Evolutionary conservation across 495 filamentous ascomycete genomes (phyloP), one percentile per base, ranked within the genome.

Genomic region (Aspergillus incahuasiensis): DNA sequence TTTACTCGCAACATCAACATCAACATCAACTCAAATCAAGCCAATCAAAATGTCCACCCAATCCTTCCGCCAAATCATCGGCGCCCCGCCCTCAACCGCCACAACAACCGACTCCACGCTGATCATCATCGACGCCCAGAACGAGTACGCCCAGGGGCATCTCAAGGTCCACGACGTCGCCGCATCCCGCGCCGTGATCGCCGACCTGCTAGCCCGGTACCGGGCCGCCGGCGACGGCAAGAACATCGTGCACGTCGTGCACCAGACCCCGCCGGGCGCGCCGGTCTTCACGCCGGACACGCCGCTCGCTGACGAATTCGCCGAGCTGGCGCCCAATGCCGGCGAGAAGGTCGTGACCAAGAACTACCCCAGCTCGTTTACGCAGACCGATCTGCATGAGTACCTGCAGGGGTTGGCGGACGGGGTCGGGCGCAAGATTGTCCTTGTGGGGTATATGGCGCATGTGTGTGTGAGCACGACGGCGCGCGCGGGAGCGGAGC

Each of bases 71-170:
- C 48, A 74, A 18, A 61, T 77, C 25, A 45, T 83, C 56, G 79
- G 79, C 55, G 48, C 76, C 16, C 60, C 74, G 20, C 71, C 68
- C 30, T 81, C 76, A 22, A 77, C 73, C 0, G 79, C 81, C 16
- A 74, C 77, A 16, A 59, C 74, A 1, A 54, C 70, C 18, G 79
- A 85, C 68, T 79, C 75, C 44, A 74, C 75, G 16, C 73, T 86
- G 18, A 65, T 87, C 55, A 83, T 87, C 60, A 79, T 86, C 65
- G 83, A 87, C 63, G 83, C 83, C n/a, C 79, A 82, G 63, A 81
- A 82, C 46, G 81, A 84, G 67, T 86, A 86, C 63, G 79, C 76
- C 54, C 45, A 67, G 16, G 83, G 84, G 55, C 56, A 66, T 1
- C 75, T 86, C 5, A 72, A 72, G 16, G 76, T 77, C 49, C 64